Evolutionary conservation across 805 yeast genomes (phyloP).

Genomic region (Candida rishiriensis): DNA sequence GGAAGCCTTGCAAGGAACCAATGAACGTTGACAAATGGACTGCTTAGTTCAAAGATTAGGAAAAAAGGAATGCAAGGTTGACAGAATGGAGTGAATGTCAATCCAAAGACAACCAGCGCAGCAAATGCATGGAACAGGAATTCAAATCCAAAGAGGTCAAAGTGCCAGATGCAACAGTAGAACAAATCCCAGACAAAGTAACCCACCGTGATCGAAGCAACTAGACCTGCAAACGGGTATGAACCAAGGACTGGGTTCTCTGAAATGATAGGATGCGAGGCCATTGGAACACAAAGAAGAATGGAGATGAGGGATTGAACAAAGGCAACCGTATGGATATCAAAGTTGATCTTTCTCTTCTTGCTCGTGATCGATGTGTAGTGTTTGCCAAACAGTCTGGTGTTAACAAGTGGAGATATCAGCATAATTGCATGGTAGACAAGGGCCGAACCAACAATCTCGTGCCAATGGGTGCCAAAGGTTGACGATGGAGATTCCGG

Average conservation of each 20-base stretch:
- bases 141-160: slow-evolving; percentile 69
- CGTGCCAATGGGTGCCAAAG: slow-evolving; percentile 66
- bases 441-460: slow-evolving; percentile 53
- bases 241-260: slow-evolving; percentile 59
- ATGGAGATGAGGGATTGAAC: slow-evolving; percentile 73
- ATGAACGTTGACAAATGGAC: slow-evolving; percentile 92
- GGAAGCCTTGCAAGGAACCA: slow-evolving; percentile 87
- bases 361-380: slow-evolving; percentile 44
- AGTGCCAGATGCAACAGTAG: slow-evolving; percentile 59
- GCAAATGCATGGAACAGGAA: slow-evolving; percentile 82
- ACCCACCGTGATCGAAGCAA: slow-evolving; percentile 69
- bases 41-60: slow-evolving; percentile 78
- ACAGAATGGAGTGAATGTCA: slow-evolving; percentile 67
- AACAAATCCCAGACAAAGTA: slow-evolving; percentile 88
- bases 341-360: slow-evolving; percentile 66
- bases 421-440: slow-evolving; percentile 56
- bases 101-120: slow-evolving; percentile 67
- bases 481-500: slow-evolving; percentile 40
- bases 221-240: slow-evolving; percentile 72
- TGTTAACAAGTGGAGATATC: slow-evolving; percentile 49
- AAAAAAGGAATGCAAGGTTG: slow-evolving; percentile 81
- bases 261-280: slow-evolving; percentile 46
- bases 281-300: slow-evolving; percentile 56
- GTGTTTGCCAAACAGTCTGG: slow-evolving; percentile 42
- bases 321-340: slow-evolving; percentile 86